phyloP scores from a whole-genome alignment of 1,284 basidiomycete species.

The Cerrena zonata region DNA sequence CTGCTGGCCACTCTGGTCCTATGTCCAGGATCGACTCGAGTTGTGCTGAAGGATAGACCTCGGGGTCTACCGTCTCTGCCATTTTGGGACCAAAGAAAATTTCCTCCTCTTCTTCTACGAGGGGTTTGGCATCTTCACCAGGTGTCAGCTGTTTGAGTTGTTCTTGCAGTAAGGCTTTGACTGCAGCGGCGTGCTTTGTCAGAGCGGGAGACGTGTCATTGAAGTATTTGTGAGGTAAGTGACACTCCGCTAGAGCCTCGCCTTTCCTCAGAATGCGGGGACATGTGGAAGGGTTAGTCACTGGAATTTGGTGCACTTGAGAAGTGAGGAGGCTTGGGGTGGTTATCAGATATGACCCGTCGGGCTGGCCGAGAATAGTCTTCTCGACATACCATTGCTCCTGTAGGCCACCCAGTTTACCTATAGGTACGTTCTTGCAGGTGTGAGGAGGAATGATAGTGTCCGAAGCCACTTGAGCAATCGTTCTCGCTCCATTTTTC shows the following conservation, averaged over 20 bases:
- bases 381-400: slow-evolving; percentile 1
- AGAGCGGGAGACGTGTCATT: not conserved
- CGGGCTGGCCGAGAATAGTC: not conserved
- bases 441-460: too few species aligned
- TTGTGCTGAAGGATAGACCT: not conserved
- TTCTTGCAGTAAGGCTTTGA: too few species aligned
- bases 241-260: not conserved
- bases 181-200: slow-evolving; percentile 20
- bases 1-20: slow-evolving; percentile 1
- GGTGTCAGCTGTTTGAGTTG: too few species aligned
- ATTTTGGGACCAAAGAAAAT: slow-evolving; percentile 9
- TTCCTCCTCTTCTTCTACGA: too few species aligned
- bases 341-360: not conserved
- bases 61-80: slow-evolving; percentile 1
- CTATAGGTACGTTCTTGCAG: too few species aligned
- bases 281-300: not conserved
- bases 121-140: too few species aligned
- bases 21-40: slow-evolving; percentile 6
- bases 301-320: not conserved
- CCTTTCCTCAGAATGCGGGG: not conserved
- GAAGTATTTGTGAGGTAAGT: not conserved
- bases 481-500: too few species aligned
- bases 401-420: too few species aligned
- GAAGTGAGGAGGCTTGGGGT: not conserved
- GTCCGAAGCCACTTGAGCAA: too few species aligned